phyloP scores from a whole-genome alignment of 306 rosid species.

The Aeschynomene evenia region DNA sequence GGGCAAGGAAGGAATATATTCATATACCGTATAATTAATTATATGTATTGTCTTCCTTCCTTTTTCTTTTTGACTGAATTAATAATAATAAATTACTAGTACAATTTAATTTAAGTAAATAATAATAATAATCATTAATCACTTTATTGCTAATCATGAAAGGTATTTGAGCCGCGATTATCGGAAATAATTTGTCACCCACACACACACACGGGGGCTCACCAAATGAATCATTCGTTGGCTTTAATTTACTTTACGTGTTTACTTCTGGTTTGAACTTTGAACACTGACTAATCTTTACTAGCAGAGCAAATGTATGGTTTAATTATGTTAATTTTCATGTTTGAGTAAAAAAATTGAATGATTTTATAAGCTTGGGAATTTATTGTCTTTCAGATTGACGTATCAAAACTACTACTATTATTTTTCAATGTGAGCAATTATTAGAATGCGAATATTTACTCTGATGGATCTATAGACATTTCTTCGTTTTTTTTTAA shows the following conservation, averaged over 20 bases:
- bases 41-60: too few species aligned
- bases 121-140: not conserved
- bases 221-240: not conserved
- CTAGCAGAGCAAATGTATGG: not conserved
- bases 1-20: constrained; percentile 30
- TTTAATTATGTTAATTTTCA: too few species aligned
- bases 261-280: constrained; percentile 12
- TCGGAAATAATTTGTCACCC: constrained; percentile 37
- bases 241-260: constrained; percentile 16
- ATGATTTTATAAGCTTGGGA: too few species aligned
- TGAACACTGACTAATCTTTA: constrained; percentile 25
- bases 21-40: not conserved
- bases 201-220: constrained; percentile 8
- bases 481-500: too few species aligned
- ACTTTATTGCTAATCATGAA: not conserved
- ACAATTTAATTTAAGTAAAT: not conserved
- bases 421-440: too few species aligned
- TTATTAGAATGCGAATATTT: too few species aligned
- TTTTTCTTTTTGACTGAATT: not conserved
- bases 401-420: too few species aligned
- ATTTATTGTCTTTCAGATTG: too few species aligned
- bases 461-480: too few species aligned
- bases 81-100: not conserved
- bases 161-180: constrained; percentile 37
- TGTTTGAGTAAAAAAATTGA: too few species aligned